Conservation (phyloP, 192 early-diverging fungal genomes). For the Podochytrium sp. region DNA sequence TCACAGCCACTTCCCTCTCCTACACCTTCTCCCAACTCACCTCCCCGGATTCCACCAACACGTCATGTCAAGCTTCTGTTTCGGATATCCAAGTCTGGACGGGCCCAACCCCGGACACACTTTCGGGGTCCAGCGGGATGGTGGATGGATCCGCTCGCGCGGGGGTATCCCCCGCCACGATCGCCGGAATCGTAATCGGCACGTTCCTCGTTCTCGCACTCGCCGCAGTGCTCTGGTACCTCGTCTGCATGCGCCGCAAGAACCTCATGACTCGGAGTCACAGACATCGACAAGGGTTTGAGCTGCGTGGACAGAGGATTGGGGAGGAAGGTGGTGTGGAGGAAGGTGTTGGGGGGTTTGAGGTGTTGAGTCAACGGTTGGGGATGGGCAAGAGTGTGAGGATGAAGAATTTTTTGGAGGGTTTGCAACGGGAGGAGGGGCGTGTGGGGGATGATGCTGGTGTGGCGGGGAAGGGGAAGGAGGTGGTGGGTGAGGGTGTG, state of each 20-base stretch:
- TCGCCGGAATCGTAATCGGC: constrained; percentile 10
- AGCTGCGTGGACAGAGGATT: background rate
- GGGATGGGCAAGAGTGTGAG: background rate
- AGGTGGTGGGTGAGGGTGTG: too few species aligned
- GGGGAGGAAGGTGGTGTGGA: background rate
- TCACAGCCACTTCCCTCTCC: constrained; percentile 13
- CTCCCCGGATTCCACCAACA: constrained; percentile 9
- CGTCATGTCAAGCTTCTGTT: constrained; percentile 2
- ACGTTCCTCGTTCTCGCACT: background rate
- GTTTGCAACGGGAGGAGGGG: too few species aligned
- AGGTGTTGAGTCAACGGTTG: background rate
- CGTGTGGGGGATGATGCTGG: too few species aligned
- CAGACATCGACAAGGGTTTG: background rate
- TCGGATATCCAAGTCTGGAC: constrained; percentile 21
- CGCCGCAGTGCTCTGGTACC: background rate
- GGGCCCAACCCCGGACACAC: background rate
- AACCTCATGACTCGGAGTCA: background rate
- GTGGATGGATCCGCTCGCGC: background rate
- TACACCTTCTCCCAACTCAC: background rate
- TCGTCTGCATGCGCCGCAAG: constrained; percentile 1
- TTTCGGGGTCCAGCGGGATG: too few species aligned
- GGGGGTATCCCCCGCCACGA: background rate
- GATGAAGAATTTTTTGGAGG: constrained; percentile 11
- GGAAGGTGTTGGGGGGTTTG: background rate
- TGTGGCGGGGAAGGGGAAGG: too few species aligned